Evolutionary conservation across 2,329 filamentous ascomycete genomes (phyloP), one percentile per base, ranked within the genome.

Genomic region (Aspergillus luchuensis): DNA sequence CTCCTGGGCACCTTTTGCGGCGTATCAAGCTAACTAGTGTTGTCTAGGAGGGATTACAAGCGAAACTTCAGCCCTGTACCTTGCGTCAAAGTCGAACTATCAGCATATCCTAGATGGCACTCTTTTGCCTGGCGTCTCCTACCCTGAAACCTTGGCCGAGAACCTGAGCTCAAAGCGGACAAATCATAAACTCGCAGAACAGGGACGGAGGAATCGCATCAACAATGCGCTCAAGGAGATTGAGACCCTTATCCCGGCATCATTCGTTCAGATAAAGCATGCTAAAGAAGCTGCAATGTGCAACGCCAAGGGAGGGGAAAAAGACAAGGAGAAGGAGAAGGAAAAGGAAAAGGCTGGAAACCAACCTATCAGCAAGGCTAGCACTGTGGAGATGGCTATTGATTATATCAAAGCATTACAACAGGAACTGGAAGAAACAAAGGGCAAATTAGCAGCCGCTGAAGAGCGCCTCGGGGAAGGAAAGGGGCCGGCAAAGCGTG

Each of bases 21-120:
- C 15, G 23, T n/a, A 23, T 10, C 10, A 21, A 56, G 48, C 47
- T 60, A 54, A 62, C 53, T 41, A 43, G 23, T 53, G 39, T 21
- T 48, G 69, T 63, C 52, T 39, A 23, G 59, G 68, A 77, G 78
- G 78, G 38, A 73, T 85, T 15, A 79, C 84, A 19, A 82, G 84
- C 38, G 84, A 88, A 55, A 82, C 83, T 3, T 87, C 87, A 60
- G 86, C 87, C n/a, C 84, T 92, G 28, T 84, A 98, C 48, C 84
- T 99, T 28, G 91, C 93, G 38, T 92, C 91, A 15, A 98, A 98
- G 75, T 98, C 94, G 2, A 99, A 99, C 72, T 99, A 99, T 71
- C 94, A 98, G 71, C 96, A 97, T 69, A 95, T 99, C 39, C 80
- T 99, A 10, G 95, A 98, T 74, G 95, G 95, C 52, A 98, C 92